Evolutionary conservation across 371 early-diverging fungal genomes (phyloP), one percentile per base, ranked within the genome.

Genomic region (Blakeslea trispora): DNA sequence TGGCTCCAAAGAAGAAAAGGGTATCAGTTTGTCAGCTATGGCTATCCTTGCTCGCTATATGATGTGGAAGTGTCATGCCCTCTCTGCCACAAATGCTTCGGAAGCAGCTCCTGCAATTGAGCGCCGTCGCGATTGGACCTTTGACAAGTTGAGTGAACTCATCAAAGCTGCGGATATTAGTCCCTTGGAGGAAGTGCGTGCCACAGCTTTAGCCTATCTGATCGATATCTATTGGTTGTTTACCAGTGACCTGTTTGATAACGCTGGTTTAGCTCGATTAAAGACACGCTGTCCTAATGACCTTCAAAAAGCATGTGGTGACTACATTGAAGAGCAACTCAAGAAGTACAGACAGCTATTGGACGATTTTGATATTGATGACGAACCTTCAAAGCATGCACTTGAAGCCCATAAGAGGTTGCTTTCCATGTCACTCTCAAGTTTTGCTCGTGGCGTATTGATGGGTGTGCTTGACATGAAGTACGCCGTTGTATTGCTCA

Each of bases 201-300:
- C 50, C 6, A 45, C 53, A 22, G 69, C 81, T 11, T 81, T 81
- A 57, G 75, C 74, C 31, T 66, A 69, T 31, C 32, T 83, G 22
- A 71, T 83, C 8, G 83, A 83, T 50, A 50, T 81, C 0, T 80
- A 81, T 55, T 82, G 82, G 82, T 55, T 86, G 6, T 83, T 84
- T 62, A 72, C 75, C 2, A 77, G 77, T 17, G 80, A 82, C 15
- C 53, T 81, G 48, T 82, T 81, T 64, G 65, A 55, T 19, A 54
- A 52, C 6, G 41, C 45, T 11, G 68, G 66, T 14, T 55, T 77
- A n/a, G 61, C 64, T 13, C 53, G 66, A 8, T 51, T 81, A 28
- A 61, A 65, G 45, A 61, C 72, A 19, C 48, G 50, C 8, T 83
- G 81, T 41, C 63, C 81, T 4, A 56, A 51, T 11, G 55, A 68